Base-by-base conservation (phyloP, 2,329 filamentous ascomycete genomes). In the Neobulgaria alba region DNA sequence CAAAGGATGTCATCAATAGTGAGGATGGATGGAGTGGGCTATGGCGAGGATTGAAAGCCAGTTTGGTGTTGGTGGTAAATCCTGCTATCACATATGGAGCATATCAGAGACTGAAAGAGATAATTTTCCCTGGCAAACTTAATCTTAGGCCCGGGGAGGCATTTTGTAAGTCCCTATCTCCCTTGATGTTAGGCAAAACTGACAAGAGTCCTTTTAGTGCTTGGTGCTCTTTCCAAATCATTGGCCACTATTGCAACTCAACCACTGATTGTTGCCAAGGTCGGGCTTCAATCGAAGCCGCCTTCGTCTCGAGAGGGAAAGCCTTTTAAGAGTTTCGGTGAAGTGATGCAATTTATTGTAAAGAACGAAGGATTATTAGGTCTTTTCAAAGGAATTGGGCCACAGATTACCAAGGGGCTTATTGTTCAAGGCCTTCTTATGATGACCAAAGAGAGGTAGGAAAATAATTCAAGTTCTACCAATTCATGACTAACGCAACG, bases 41-140 rank as follows among this genome's bases (percentile, higher is more conserved):
- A 32, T 98, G 92, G 92, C 82, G 90, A 63, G 92, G 92, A 7
- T 66, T 98, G 53, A 95, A 95, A 67, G 92, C 92, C 40, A 95
- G 89, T 62, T 72, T 98, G 60, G 90, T 98, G 20, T 73, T 98
- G 44, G 90, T 96, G 9, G 77, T 96, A 46, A 98, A 98, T 61
- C 92, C 92, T 9, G 86, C 89, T 34, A 98, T 98, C 61, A 98
- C 92, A 34, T 98, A 98, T 56, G 92, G 92, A 39, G 88, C 89
- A 39, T 98, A 96, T 59, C 89, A 98, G 67, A 78, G 89, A 52
- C 67, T 96, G 51, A 84, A 85, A 64, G 80, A 82, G 26, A 55
- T 77, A 8, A 55, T 95, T 18, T 96, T 87, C 61, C 83, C 86
- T 0, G 82, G 80, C 19, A 88, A 85, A 67, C 67, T 71, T 21